A percentile compares a stretch with the other conserved stretches of the same genome.
Evolutionary conservation across 805 yeast genomes (phyloP).

Genomic region (Hanseniaspora osmophila): DNA sequence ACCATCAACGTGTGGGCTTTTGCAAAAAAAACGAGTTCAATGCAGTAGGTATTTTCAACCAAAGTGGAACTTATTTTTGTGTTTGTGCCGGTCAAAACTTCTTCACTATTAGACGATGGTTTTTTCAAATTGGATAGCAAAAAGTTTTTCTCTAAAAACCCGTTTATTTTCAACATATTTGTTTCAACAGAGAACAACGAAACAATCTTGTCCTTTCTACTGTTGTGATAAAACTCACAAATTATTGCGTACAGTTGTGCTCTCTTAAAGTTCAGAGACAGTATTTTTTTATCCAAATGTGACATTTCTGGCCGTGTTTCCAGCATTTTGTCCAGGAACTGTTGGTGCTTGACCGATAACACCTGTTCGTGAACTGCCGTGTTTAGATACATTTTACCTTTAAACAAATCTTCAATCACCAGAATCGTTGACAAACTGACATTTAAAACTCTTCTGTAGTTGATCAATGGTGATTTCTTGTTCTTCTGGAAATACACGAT

Average conservation of each 20-base stretch:
- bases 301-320: neutral
- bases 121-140: neutral
- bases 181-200: neutral
- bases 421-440: neutral
- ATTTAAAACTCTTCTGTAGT: conserved; percentile 4
- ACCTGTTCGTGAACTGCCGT: neutral
- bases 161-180: neutral
- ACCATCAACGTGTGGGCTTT: neutral
- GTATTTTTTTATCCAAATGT: neutral
- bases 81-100: neutral
- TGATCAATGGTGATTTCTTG: neutral
- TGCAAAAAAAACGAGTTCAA: neutral
- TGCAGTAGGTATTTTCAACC: neutral
- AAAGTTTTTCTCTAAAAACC: neutral
- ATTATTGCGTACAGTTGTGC: neutral
- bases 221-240: neutral
- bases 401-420: conserved; percentile 2
- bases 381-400: conserved; percentile 1
- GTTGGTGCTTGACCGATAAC: neutral
- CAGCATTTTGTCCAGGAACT: neutral
- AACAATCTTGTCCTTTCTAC: neutral
- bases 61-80: neutral
- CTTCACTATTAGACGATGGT: neutral
- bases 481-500: conserved; percentile 14
- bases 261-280: neutral